Base-by-base conservation (phyloP, 805 yeast species). In the Teunomyces kruisii region DNA sequence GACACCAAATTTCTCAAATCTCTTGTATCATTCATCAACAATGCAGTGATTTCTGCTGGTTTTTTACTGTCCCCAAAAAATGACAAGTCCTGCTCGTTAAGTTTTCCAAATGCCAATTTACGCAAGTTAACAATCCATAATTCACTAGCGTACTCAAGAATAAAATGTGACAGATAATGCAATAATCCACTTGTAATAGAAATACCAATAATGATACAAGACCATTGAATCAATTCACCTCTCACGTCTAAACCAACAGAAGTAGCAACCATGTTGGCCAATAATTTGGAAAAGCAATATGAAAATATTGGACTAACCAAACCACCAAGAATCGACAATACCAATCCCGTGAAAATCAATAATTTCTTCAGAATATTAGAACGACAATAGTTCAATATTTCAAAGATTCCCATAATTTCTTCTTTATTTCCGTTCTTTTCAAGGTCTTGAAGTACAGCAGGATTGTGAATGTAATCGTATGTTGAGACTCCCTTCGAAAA, bases 1-100 rank as follows among this genome's bases (percentile, higher is more conserved):
- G 88, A 73, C 1, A 88, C 74, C 30, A 91, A 64, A 0, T 72
- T 64, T 48, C 96, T 74, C 47, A 88, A 64, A 55, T 89, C 96
- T 54, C 96, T 80, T 0, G 88, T 64, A 59, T 94, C 97, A 58
- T 88, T 89, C 75, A 91, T 69, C 2, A 92, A 52, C 13, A 91
- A 68, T 0, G 95, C 80, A 15, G 84, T 74, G 10, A 86, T 53
- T 51, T 77, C 84, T 29, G 80, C 76, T 2, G 81, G 70, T 32
- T 65, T 69, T 9, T 50, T 55, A 12, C 67, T 63, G 2, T 55
- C 52, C 17, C 65, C 67, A 54, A 78, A 80, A 83, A 86, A 88
- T 2, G 65, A 49, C 55, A 78, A 53, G 24, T 76, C 76, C 48
- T 84, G 86, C 1, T 65, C 59, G 2, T 79, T 61, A 4, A 90